Percentiles rank a stretch among this genome's conserved stretches.
Evolutionary conservation across 208 protist species (phyloP).

Genomic region (Leptomonas seymouri): DNA sequence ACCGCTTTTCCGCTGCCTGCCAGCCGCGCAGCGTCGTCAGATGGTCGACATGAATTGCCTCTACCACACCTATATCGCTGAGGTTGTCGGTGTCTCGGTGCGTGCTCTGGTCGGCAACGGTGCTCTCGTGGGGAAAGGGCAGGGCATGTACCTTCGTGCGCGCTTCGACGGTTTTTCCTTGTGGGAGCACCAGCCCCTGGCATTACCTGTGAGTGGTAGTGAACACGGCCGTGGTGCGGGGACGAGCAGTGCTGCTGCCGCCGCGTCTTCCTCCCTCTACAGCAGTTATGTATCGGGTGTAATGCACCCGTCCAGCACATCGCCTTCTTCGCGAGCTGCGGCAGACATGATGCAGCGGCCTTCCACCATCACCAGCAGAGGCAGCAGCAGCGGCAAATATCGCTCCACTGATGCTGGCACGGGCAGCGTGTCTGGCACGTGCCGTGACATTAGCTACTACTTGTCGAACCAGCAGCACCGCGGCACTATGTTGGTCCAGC

Average conservation of each 20-base stretch:
- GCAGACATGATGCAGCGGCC: too few relatives aligned
- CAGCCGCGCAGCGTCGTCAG: constrained; percentile 22
- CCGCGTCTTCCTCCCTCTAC: constrained; percentile 15
- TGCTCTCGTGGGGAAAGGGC: constrained; percentile 1
- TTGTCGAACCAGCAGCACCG: constrained; percentile 5
- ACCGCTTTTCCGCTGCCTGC: constrained; percentile 59
- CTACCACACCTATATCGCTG: constrained; percentile 40
- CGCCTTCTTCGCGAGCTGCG: too few relatives aligned
- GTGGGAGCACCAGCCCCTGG: constrained; percentile 31
- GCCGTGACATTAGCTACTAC: constrained; percentile 28
- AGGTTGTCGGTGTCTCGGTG: constrained; percentile 25
- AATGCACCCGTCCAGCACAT: not conserved
- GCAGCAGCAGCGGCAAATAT: not conserved
- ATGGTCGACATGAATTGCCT: constrained; percentile 31
- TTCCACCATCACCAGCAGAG: not conserved
- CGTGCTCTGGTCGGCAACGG: constrained; percentile 21
- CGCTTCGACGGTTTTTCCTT: constrained; percentile 19
- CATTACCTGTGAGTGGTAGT: not conserved
- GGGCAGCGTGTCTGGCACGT: not conserved
- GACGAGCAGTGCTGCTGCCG: not conserved
- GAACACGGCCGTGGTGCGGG: not conserved
- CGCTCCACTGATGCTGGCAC: not conserved
- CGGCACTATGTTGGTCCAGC: constrained; percentile 18
- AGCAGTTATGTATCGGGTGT: constrained; percentile 19
- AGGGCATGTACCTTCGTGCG: constrained; percentile 15